Percentiles rank a stretch among this genome's conserved stretches.
phyloP scores from a whole-genome alignment of 306 rosid genomes.

The Fragaria vesca region DNA sequence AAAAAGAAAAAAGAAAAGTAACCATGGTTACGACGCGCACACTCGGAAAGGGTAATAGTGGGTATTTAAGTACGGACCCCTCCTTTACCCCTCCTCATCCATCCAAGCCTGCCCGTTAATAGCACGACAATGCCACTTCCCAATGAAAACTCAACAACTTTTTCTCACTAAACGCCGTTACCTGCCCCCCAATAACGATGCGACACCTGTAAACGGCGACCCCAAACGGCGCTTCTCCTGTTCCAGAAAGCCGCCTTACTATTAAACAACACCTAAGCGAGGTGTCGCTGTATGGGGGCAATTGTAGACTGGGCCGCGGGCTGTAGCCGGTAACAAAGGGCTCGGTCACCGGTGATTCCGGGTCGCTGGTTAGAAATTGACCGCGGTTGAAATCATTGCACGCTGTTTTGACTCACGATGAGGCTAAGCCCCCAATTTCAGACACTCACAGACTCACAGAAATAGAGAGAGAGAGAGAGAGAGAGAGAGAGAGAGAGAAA shows the following conservation, averaged over 20 bases:
- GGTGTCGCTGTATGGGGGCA: slow-evolving; percentile 30
- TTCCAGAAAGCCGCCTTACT: slow-evolving; percentile 19
- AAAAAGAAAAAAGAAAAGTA: too few species aligned
- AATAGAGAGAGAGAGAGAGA: not conserved
- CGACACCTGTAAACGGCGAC: not conserved
- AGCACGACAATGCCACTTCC: slow-evolving; percentile 68
- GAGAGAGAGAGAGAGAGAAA: slow-evolving; percentile 4
- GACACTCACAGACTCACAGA: slow-evolving; percentile 26
- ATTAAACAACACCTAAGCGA: not conserved
- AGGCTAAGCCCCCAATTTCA: slow-evolving; percentile 42
- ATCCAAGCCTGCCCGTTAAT: slow-evolving; percentile 45
- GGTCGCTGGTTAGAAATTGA: slow-evolving; percentile 57
- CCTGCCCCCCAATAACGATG: not conserved
- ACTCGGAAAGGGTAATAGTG: not conserved
- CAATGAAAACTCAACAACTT: slow-evolving; percentile 55
- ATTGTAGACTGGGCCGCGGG: slow-evolving; percentile 26
- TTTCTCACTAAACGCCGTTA: slow-evolving; percentile 42
- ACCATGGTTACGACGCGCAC: too few species aligned
- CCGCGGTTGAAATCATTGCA: slow-evolving; percentile 60
- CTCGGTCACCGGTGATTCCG: slow-evolving; percentile 31
- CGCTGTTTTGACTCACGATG: slow-evolving; percentile 51
- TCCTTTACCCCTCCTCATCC: slow-evolving; percentile 14
- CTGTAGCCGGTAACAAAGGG: slow-evolving; percentile 25
- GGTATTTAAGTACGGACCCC: slow-evolving; percentile 40
- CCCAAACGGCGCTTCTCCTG: slow-evolving; percentile 14